Evolutionary conservation across 768 basidiomycete species (phyloP), one percentile per base, ranked within the genome.

Genomic region (Amanita exitialis): DNA sequence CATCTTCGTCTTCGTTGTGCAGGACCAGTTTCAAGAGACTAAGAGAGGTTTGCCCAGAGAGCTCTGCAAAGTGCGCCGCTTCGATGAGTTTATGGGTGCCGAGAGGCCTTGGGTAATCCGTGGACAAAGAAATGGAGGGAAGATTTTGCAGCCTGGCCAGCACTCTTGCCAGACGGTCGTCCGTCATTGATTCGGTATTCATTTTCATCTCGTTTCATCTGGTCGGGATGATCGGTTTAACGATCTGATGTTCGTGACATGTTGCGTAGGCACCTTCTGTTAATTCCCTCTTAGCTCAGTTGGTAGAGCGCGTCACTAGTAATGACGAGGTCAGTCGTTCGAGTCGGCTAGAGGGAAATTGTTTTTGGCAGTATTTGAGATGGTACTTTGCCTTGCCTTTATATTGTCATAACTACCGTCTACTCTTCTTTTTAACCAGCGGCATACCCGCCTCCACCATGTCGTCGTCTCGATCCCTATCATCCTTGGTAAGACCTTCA

Each of bases 391-490:
- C 23, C 23, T 23, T 23, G 23, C 23, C 23, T 3, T 23, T 2
- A 23, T 23, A 30, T 28, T 41, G 12, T 39, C 28, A 9, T 48
- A n/a, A 16, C 42, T 51, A 51, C 21, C 50, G 28, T 28, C 50
- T 51, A 3, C 50, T 43, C 54, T 65, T 71, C 61, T 76, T 83
- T 69, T 78, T 82, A 51, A 70, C 69, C 38, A 59, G 68, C 13
- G 90, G 89, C 78, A 95, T 82, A 1, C 92, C 94, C 41, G 89
- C 92, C 67, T 97, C 88, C 6, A 90, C 80, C 16, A 83, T 73
- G 68, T 97, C 95, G 61, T 99, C 95, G 57, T 97, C 95, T 54
- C 92, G 72, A 67, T 96, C 94, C 61, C 77, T 76, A 48, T 90
- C 86, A 60, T 92, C 93, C 52, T 70, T 73, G 16, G 74, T 75